These are phyloP conservation scores for Botrytis cinerea DNA, from an alignment of 2,329 filamentous ascomycete genomes.

Conservation along the genomic window DNA sequence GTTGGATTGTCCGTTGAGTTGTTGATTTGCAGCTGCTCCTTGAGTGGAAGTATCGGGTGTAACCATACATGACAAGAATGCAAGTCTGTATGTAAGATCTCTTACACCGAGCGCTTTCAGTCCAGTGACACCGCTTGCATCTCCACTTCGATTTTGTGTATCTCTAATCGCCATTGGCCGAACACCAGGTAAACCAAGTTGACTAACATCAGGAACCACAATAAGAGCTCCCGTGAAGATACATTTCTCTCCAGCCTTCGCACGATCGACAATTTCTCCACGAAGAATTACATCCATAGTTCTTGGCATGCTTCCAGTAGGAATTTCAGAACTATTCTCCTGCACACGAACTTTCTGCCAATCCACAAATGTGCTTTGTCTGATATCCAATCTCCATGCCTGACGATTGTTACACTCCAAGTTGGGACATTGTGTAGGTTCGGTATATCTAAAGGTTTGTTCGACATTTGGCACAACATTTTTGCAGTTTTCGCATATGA, in stretches of 20 bases:
- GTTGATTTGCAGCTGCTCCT: constrained; percentile 70
- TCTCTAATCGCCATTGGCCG: constrained; percentile 83
- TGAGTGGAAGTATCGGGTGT: constrained; percentile 82
- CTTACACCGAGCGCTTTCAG: constrained; percentile 91
- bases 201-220: constrained; percentile 94
- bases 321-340: constrained; percentile 97
- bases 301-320: constrained; percentile 96
- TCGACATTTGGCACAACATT: constrained; percentile 86
- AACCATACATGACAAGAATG: constrained; percentile 97
- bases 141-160: constrained; percentile 73
- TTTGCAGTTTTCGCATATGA: constrained; percentile 86
- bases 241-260: constrained; percentile 97
- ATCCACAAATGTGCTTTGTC: constrained; percentile 96
- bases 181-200: constrained; percentile 85
- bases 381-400: constrained; percentile 96
- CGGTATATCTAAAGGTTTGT: constrained; percentile 96
- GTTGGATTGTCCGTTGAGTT: constrained; percentile 69
- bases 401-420: constrained; percentile 80
- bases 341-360: constrained; percentile 99
- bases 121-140: constrained; percentile 80
- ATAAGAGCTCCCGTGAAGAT: constrained; percentile 96
- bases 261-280: constrained; percentile 95
- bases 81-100: constrained; percentile 90
- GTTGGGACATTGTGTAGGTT: constrained; percentile 95
- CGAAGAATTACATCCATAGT: constrained; percentile 97